A percentile compares a stretch with the other conserved stretches of the same genome.
These are phyloP conservation scores for Penicillium desertorum DNA, from an alignment of 495 filamentous ascomycete genomes.

Conservation along the genomic window DNA sequence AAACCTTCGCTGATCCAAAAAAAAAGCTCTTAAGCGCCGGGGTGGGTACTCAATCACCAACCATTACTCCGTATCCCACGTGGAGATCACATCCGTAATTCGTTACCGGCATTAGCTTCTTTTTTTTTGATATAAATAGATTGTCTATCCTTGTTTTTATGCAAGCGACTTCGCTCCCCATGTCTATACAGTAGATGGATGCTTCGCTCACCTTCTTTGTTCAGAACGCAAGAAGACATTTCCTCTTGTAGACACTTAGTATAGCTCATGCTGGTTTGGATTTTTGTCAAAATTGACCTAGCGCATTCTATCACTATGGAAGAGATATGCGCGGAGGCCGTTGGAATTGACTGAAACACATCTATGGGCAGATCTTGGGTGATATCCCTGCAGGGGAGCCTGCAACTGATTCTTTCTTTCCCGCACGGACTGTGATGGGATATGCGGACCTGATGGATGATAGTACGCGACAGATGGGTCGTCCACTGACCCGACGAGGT, in stretches of 20 bases:
- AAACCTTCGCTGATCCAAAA: background rate
- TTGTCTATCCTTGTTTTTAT: background rate
- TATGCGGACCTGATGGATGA: background rate
- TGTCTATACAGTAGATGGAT: too few species aligned
- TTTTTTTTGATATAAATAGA: conserved; percentile 1
- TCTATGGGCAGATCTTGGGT: background rate
- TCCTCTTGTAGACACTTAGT: too few species aligned
- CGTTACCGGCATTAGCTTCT: background rate
- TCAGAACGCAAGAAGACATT: too few species aligned
- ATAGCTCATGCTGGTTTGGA: background rate
- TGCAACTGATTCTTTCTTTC: background rate
- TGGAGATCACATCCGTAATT: background rate
- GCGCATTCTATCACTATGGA: background rate
- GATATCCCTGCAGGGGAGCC: background rate
- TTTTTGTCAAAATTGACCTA: background rate
- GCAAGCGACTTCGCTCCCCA: too few species aligned
- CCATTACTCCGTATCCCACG: background rate
- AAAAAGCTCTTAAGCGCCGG: conserved; percentile 1
- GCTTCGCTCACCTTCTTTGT: too few species aligned
- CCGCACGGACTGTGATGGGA: background rate
- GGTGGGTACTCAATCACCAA: background rate
- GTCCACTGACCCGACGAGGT: too few species aligned
- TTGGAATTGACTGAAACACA: background rate
- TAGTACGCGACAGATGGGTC: background rate
- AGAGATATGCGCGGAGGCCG: background rate